Evolutionary conservation across 345 rosid genomes (phyloP), one percentile per base, ranked within the genome.

Genomic region (Salix koriyanagi): DNA sequence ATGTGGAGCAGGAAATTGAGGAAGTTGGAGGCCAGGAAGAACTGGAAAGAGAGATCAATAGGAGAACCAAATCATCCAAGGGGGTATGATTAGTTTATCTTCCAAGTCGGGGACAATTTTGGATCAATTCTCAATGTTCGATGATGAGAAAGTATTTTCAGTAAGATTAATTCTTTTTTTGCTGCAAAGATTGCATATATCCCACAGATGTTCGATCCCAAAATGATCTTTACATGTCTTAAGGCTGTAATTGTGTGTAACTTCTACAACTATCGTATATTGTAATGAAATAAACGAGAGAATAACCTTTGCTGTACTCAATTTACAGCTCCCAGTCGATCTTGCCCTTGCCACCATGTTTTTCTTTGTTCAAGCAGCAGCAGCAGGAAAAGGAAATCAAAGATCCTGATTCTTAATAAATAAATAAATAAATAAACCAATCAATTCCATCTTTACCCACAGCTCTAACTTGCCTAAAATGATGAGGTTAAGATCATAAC

Each of bases 11-110:
- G 91, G 93, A 90, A 84, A 12, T 90, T 15, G 89, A 84, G 74
- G 85, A 84, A 32, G 84, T 86, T n/a, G 90, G 88, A 71, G 91
- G 90, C 73, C 16, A 4, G 2, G 82, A 83, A 71, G 93, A 88
- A 60, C 67, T 88, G 85, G 81, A 86, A 4, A 88, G 81, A 48
- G 91, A 80, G 81, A 60, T 83, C 6, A 54, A 67, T 1, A 23
- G 70, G 21, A 79, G 77, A 69, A 74, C 0, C 42, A 74, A 50
- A 74, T 60, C 74, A 30, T 69, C 69, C 41, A 67, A 72, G 14
- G 37, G 64, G 19, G 41, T 37, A 15, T 68, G 26, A 68, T 68
- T 37, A 68, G 12, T 58, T 37, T 19, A 68, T 11, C 44, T 41
- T 54, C 25, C 64, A 58, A 58, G 23, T 8, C 0, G 71, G 52